Base-by-base conservation (phyloP, 257 asterid genomes). In the Nicotiana otophora region DNA sequence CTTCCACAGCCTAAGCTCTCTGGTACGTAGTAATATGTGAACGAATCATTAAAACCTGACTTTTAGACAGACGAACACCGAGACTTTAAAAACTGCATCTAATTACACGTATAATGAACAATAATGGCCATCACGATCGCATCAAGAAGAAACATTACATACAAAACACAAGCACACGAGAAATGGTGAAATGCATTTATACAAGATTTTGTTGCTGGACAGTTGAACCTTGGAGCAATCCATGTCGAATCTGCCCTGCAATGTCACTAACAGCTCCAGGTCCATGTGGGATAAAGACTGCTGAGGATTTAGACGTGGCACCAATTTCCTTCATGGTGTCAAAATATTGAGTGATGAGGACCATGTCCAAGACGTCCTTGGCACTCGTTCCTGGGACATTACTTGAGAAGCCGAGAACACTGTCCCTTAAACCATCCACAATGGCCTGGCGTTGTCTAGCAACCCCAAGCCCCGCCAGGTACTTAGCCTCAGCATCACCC, bases 391-490 rank as follows among this genome's bases (percentile, higher is more conserved):
- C 92, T 16, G 94, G 94, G 10, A 90, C 92, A 77, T 90, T 88
- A 0, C 82, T 87, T 5, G 91, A 90, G 84, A 89, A 90, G 1
- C 88, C 91, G n/a, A 87, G 87, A 61, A 90, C 91, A 53, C 91
- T 89, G 81, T 88, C 92, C 48, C 94, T 83, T 30, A 90, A 69
- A 62, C 94, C 94, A 46, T 90, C 94, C 46, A 86, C 90, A 33
- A 88, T 90, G 26, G 94, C 94, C 77, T 90, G 91, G n/a, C 90
- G 86, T 86, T 90, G 94, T 75, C 94, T 82, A 48, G 94, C 92
- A 76, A 87, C 78, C n/a, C 94, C 94, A 30, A 90, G 61, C 61
- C 94, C 94, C 1, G 92, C 83, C 36, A 90, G 84, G 66, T 89
- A 89, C 66, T 90, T 90, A 6, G 91, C 85, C 83, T 90, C 92